Evolutionary conservation across 805 yeast species (phyloP).

Genomic region (Pichia deserticola): DNA sequence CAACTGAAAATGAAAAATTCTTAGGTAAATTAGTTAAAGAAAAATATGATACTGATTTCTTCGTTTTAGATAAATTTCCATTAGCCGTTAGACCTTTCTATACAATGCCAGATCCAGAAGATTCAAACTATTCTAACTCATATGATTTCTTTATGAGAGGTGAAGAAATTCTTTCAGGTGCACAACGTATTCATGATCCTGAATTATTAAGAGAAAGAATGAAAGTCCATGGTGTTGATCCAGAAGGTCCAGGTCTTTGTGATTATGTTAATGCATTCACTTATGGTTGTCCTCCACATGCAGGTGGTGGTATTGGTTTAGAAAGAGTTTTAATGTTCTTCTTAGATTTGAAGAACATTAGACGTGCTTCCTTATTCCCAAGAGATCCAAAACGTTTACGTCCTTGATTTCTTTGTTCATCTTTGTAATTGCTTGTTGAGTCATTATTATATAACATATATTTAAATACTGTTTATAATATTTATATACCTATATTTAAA

Average conservation of each 20-base stretch:
- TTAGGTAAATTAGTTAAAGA: slow-evolving; percentile 89
- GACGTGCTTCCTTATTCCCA: slow-evolving; percentile 99
- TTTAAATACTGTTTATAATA: too few relatives aligned
- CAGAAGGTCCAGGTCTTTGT: slow-evolving; percentile 70
- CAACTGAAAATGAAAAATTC: slow-evolving; percentile 91
- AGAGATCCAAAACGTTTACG: slow-evolving; percentile 94
- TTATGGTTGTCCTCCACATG: slow-evolving; percentile 97
- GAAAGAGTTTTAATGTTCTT: slow-evolving; percentile 99
- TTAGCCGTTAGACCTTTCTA: slow-evolving; percentile 94
- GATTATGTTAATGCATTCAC: slow-evolving; percentile 91
- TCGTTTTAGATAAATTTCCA: slow-evolving; percentile 97
- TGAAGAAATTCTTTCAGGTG: slow-evolving; percentile 98
- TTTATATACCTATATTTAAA: too few relatives aligned
- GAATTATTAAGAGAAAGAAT: slow-evolving; percentile 75
- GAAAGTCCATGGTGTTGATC: slow-evolving; percentile 75
- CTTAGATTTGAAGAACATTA: slow-evolving; percentile 92
- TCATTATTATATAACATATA: too few relatives aligned
- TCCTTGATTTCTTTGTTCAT: slow-evolving; percentile 41
- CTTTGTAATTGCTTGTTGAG: too few relatives aligned
- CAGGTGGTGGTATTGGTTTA: slow-evolving; percentile 99
- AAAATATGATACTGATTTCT: slow-evolving; percentile 94
- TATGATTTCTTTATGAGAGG: slow-evolving; percentile 99
- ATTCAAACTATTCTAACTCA: slow-evolving; percentile 90
- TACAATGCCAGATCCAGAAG: slow-evolving; percentile 96
- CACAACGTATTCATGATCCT: slow-evolving; percentile 97